Evolutionary conservation across 106 monocot genomes (phyloP), one percentile per base, ranked within the genome.

Genomic region (Acorus gramineus): DNA sequence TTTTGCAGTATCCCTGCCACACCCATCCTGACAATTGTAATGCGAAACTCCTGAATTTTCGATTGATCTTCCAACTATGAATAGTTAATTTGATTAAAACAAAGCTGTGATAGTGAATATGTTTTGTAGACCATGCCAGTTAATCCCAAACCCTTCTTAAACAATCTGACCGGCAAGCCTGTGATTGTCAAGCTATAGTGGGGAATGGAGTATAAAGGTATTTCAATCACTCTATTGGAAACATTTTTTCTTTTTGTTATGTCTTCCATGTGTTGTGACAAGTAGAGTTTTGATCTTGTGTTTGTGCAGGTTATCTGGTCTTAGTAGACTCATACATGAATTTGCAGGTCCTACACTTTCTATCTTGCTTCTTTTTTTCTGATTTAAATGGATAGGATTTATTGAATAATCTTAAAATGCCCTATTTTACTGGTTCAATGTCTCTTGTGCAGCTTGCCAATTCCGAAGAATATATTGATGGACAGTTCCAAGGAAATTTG

Each of bases 141-240:
- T 55, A 90, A 95, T 66, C 94, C 94, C 0, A 95, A 95, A 55
- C 94, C 94, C 44, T 95, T 95, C 65, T 63, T 95, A 69, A 95
- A 89, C 71, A 95, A 95, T 68, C 61, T 95, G 76, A 90, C 94
- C 2, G 94, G 94, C 13, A 95, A 95, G 78, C 84, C 76, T 69
- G 94, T 94, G 56, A 94, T 94, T 66, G 94, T 86, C 46, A 90
- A 94, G 46, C 81, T 94, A 7, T 89, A 94, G 62, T 94, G 94
- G 94, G 94, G 94, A 67, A 94, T 94, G 94, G 94, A 94, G 66
- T 94, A 94, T 54, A 94, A 94, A 86, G 94, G 93, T 84, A 65
- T 53, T 12, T 53, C 28, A 28, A 28, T 28, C 28, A 28, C 28
- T 73, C 7, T 59, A 3, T 51, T 43, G 12, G 10, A 46, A 8